phyloP scores from a whole-genome alignment of 164 flowering plant species.

The Macadamia integrifolia region DNA sequence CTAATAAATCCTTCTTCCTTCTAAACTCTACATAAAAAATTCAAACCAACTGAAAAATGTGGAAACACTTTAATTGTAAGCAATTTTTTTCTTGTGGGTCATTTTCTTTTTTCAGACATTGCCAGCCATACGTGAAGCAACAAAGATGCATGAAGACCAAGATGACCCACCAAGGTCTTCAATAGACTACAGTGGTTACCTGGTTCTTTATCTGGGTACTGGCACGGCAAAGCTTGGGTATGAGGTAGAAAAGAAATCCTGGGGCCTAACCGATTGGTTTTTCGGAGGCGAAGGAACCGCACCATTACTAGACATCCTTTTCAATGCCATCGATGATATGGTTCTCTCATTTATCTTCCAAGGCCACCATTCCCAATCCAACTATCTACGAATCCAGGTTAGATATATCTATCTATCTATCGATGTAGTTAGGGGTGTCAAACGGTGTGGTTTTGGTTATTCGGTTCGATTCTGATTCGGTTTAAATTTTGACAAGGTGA shows the following conservation, averaged over 20 bases:
- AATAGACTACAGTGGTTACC: neutral
- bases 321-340: constrained; percentile 9
- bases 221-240: constrained; percentile 6
- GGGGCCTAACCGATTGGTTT: constrained; percentile 11
- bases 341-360: constrained; percentile 7
- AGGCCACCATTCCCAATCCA: neutral
- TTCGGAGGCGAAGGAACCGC: neutral
- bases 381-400: constrained; percentile 16
- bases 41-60: neutral
- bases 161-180: neutral
- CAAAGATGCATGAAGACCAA: constrained; percentile 1
- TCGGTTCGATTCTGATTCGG: no score
- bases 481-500: no score
- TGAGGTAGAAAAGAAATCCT: neutral
- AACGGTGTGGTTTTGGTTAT: no score
- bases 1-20: neutral
- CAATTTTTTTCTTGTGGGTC: no score
- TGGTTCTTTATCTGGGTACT: constrained; percentile 6
- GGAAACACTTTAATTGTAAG: neutral
- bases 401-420: no score
- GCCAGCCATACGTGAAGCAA: constrained; percentile 13
- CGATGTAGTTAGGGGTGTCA: no score
- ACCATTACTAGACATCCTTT: constrained; percentile 9
- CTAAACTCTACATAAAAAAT: neutral
- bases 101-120: neutral